phyloP scores from a whole-genome alignment of 345 rosid species.

The Populus deltoides region DNA sequence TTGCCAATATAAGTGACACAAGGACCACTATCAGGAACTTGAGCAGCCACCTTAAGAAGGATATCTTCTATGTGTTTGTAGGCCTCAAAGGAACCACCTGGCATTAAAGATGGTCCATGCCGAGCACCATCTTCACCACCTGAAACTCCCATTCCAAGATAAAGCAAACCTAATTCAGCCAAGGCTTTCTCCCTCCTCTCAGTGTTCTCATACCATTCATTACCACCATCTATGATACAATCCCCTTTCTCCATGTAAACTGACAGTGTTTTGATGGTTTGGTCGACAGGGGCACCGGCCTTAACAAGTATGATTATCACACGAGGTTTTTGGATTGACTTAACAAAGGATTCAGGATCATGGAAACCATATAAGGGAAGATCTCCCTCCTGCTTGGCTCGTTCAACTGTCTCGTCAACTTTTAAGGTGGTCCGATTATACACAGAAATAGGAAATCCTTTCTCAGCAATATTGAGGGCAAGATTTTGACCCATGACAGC shows the following conservation, averaged over 20 bases:
- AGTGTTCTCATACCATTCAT: constrained; percentile 23
- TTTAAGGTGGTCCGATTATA: constrained; percentile 19
- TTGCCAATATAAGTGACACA: constrained; percentile 26
- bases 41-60: constrained; percentile 21
- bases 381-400: constrained; percentile 21
- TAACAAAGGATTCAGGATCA: constrained; percentile 20
- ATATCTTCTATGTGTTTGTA: constrained; percentile 14
- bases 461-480: constrained; percentile 27
- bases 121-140: constrained; percentile 19
- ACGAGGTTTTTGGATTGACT: constrained; percentile 19
- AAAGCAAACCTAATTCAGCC: constrained; percentile 12
- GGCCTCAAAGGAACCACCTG: constrained; percentile 14
- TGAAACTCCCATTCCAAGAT: constrained; percentile 23
- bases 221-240: constrained; percentile 20
- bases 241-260: constrained; percentile 19
- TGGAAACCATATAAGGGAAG: constrained; percentile 22
- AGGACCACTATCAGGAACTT: constrained; percentile 20
- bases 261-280: constrained; percentile 15
- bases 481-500: constrained; percentile 27
- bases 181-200: constrained; percentile 16
- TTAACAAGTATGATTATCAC: constrained; percentile 23
- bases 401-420: constrained; percentile 20
- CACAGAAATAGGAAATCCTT: constrained; percentile 17
- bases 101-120: constrained; percentile 21
- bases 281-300: constrained; percentile 21